Conservation (phyloP, 1,284 basidiomycete species). For the Sanghuangporus sanghuang region DNA sequence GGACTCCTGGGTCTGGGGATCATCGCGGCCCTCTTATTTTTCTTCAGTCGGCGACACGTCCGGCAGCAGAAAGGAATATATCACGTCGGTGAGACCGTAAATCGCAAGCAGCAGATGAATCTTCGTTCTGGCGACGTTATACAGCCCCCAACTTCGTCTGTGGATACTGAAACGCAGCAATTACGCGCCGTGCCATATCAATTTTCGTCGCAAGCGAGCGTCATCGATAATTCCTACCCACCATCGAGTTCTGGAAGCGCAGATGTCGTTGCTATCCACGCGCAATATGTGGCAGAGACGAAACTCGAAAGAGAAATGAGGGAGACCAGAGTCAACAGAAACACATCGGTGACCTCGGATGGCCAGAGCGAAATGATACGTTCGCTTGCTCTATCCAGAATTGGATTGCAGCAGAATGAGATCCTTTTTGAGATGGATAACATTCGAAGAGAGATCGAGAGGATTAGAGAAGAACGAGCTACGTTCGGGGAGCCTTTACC, state of each 20-base stretch:
- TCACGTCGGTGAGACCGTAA: conserved; percentile 1
- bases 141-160: neutral
- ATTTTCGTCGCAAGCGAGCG: neutral
- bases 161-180: neutral
- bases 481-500: neutral
- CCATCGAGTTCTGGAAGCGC: neutral
- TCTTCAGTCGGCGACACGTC: neutral
- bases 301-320: neutral
- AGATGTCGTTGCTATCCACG: neutral
- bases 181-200: neutral
- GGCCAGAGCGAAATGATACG: too few species aligned
- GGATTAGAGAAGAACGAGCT: conserved; percentile 19
- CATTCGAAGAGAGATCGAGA: conserved; percentile 23
- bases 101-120: neutral
- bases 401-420: conserved; percentile 6
- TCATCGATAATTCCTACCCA: neutral
- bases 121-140: neutral
- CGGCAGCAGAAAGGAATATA: neutral
- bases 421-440: conserved; percentile 22
- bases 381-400: neutral
- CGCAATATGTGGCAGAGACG: neutral
- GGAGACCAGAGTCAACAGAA: neutral
- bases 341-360: neutral
- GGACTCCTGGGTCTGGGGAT: neutral
- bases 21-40: neutral